These are phyloP conservation scores for Sisymbrium irio DNA, from an alignment of 345 rosid species.

Conservation along the genomic window DNA sequence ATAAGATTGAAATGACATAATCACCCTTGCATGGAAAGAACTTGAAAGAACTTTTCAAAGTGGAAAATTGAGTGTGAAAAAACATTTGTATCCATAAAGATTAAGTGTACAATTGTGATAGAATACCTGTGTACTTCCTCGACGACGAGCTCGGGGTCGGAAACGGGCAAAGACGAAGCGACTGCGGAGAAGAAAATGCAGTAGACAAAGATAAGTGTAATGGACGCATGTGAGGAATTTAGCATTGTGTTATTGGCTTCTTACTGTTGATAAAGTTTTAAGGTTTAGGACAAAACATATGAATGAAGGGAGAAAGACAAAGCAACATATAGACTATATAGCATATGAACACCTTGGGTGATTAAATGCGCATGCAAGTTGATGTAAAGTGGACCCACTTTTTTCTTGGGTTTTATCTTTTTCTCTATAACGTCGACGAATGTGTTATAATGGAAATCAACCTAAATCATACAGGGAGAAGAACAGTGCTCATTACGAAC, in stretches of 20 bases:
- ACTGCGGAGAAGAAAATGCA: constrained; percentile 37
- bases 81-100: neutral
- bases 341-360: constrained; percentile 23
- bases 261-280: neutral
- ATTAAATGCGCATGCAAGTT: constrained; percentile 35
- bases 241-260: neutral
- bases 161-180: constrained; percentile 47
- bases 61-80: neutral
- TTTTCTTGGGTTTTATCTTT: constrained; percentile 1
- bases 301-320: constrained; percentile 28
- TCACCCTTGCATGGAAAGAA: neutral
- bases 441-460: constrained; percentile 5
- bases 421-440: neutral
- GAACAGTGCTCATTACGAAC: neutral
- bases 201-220: constrained; percentile 27
- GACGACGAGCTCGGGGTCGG: constrained; percentile 54
- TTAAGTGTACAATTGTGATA: neutral
- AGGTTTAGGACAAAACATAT: constrained; percentile 11
- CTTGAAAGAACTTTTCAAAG: neutral
- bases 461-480: neutral
- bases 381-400: constrained; percentile 24
- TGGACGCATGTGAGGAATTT: constrained; percentile 19
- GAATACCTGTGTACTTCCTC: constrained; percentile 63
- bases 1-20: neutral
- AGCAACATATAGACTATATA: constrained; percentile 30